Evolutionary conservation across 352 stramenopile species (phyloP).

Genomic region (Phytophthora quininea): DNA sequence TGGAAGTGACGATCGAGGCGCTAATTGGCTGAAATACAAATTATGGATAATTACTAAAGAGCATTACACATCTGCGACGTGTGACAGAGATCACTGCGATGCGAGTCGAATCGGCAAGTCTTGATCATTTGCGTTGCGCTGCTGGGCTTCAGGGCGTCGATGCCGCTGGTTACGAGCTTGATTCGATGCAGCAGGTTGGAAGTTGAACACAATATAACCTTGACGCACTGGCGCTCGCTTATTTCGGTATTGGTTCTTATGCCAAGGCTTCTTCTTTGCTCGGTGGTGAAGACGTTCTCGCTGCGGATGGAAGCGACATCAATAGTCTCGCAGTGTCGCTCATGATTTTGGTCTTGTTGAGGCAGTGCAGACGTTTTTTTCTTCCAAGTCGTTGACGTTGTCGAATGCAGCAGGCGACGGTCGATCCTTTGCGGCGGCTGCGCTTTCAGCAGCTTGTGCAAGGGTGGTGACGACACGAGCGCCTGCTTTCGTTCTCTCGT

Average conservation of each 20-base stretch:
- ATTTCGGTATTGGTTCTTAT: background rate
- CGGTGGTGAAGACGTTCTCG: background rate
- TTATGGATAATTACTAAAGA: background rate
- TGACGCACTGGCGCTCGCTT: slow-evolving; percentile 11
- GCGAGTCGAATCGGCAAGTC: background rate
- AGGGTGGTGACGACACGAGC: background rate
- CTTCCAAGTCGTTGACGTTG: slow-evolving; percentile 4
- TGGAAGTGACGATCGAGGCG: background rate
- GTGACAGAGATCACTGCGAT: background rate
- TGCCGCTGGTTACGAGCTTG: slow-evolving; percentile 11
- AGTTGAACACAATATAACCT: slow-evolving; percentile 4
- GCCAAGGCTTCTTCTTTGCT: slow-evolving; percentile 15
- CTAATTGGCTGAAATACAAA: background rate
- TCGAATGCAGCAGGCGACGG: background rate
- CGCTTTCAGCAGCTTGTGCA: background rate
- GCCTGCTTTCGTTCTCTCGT: background rate
- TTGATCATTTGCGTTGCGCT: background rate
- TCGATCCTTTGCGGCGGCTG: background rate
- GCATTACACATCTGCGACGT: background rate
- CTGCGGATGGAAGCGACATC: slow-evolving; percentile 3
- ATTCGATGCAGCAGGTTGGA: background rate
- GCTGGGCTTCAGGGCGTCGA: background rate
- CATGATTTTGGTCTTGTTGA: background rate
- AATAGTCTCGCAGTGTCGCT: background rate
- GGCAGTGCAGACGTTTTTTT: slow-evolving; percentile 6